Evolutionary conservation across 2,329 filamentous ascomycete genomes (phyloP).

Genomic region (Aureobasidium musti): DNA sequence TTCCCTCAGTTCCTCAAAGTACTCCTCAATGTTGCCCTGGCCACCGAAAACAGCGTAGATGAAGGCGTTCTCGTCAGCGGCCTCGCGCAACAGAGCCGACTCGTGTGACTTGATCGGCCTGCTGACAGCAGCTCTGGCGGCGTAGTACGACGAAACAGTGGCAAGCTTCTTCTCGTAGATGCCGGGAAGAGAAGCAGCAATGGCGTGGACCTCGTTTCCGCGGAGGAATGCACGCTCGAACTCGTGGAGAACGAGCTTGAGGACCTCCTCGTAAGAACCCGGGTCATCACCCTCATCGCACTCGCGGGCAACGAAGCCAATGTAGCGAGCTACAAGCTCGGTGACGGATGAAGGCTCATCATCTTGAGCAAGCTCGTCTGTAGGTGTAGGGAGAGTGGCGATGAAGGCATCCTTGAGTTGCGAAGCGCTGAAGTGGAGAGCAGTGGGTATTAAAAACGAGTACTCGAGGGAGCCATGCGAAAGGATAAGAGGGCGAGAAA

Average conservation of each 20-base stretch:
- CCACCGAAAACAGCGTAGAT: slow-evolving; percentile 96
- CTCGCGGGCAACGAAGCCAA: slow-evolving; percentile 85
- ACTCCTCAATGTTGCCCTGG: slow-evolving; percentile 98
- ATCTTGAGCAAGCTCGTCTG: slow-evolving; percentile 96
- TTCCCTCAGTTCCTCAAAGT: slow-evolving; percentile 95
- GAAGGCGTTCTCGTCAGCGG: slow-evolving; percentile 76
- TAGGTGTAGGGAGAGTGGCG: slow-evolving; percentile 80
- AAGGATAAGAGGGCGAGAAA: slow-evolving; percentile 86
- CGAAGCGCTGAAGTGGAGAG: slow-evolving; percentile 92
- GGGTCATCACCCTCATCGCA: slow-evolving; percentile 92
- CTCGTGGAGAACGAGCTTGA: slow-evolving; percentile 90
- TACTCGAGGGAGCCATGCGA: slow-evolving; percentile 94
- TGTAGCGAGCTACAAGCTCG: slow-evolving; percentile 90
- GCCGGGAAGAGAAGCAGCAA: slow-evolving; percentile 81
- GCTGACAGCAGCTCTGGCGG: slow-evolving; percentile 78
- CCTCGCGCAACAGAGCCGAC: slow-evolving; percentile 87
- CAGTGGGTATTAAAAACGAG: slow-evolving; percentile 92
- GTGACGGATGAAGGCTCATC: slow-evolving; percentile 96
- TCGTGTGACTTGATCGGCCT: slow-evolving; percentile 88
- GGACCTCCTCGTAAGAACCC: slow-evolving; percentile 86
- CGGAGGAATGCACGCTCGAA: slow-evolving; percentile 94
- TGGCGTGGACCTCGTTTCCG: slow-evolving; percentile 93
- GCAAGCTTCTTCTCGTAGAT: slow-evolving; percentile 91
- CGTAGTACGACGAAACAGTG: slow-evolving; percentile 89
- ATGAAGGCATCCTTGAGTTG: slow-evolving; percentile 91